Evolutionary conservation across 495 filamentous ascomycete species (phyloP), one percentile per base, ranked within the genome.

Genomic region (Astrocystis sublimbata): DNA sequence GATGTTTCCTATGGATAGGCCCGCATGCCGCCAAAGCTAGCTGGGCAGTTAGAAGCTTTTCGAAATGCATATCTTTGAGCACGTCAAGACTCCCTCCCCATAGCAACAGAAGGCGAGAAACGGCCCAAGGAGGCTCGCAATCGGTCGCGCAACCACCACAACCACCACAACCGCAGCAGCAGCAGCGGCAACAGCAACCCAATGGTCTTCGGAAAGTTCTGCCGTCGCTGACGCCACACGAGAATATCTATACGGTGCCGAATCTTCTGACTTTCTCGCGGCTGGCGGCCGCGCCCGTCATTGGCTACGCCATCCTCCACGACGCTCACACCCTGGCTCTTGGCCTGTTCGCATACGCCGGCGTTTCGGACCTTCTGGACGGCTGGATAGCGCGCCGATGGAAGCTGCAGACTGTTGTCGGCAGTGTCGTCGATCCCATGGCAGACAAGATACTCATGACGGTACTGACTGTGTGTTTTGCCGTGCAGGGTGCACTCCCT

Each of bases 371-470:
- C 67, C 78, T 94, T 0, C 80, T 97, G 2, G 94, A 98, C 75
- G 94, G 94, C 40, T 97, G 86, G 78, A 92, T 98, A 60, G 94
- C 94, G 15, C 86, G 94, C 42, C 81, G 80, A 50, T 98, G 89
- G 83, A 88, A 92, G 40, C 85, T 91, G 10, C 88, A 92, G 75
- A 98, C 94, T 0, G 96, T 98, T 1, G 92, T 98, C 13, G 94
- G 94, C n/a, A 93, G 89, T 49, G 86, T 98, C 33, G 92, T 98
- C 57, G 93, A 98, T 68, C 93, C 93, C 10, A 94, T 96, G 89
- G 93, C 93, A 13, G 93, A 98, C 71, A 98, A 98, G 80, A 85
- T 86, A 10, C 79, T 98, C 62, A 98, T 98, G 94, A 97, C 92
- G 3, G 83, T 96, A 33, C 77, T 96, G 56, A 93, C 93, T 0